Percentiles rank a stretch among this genome's conserved stretches.
Evolutionary conservation across 257 asterid genomes (phyloP).

Genomic region (Rhazya stricta): DNA sequence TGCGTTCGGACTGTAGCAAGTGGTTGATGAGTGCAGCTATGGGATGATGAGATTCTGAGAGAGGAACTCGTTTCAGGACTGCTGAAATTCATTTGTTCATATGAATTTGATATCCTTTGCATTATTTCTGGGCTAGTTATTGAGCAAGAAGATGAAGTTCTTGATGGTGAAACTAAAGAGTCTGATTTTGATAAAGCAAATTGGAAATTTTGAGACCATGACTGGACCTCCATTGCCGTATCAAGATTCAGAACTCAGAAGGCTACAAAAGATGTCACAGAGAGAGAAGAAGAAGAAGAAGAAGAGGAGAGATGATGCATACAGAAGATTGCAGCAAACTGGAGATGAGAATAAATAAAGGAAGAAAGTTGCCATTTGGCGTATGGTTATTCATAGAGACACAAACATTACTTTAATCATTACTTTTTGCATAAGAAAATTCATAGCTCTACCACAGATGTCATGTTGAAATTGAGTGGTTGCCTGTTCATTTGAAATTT

Average conservation of each 20-base stretch:
- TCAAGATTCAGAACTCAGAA: neutral
- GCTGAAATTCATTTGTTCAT: constrained; percentile 39
- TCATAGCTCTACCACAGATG: neutral
- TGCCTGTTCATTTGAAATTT: constrained; percentile 5
- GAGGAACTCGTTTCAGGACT: constrained; percentile 27
- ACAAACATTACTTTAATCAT: constrained; percentile 5
- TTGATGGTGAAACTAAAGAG: neutral
- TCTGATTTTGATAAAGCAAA: constrained; percentile 16
- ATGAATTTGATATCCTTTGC: constrained; percentile 33
- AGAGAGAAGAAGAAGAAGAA: neutral
- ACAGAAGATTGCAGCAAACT: constrained; percentile 5
- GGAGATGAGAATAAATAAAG: constrained; percentile 25
- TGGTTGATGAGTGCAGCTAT: constrained; percentile 13
- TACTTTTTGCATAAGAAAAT: constrained; percentile 18
- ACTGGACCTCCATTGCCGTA: constrained; percentile 35
- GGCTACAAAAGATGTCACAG: neutral
- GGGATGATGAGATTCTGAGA: constrained; percentile 11
- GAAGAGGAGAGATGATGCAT: neutral
- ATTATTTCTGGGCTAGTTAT: constrained; percentile 32
- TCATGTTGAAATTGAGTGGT: constrained; percentile 13
- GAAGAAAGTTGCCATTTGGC: constrained; percentile 14
- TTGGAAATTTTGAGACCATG: constrained; percentile 28
- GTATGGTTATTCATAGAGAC: constrained; percentile 21
- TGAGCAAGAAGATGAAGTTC: constrained; percentile 25
- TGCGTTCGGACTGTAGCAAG: constrained; percentile 22